These are phyloP conservation scores for Solanum ossicruentum DNA, from an alignment of 257 asterid species.

Conservation along the genomic window DNA sequence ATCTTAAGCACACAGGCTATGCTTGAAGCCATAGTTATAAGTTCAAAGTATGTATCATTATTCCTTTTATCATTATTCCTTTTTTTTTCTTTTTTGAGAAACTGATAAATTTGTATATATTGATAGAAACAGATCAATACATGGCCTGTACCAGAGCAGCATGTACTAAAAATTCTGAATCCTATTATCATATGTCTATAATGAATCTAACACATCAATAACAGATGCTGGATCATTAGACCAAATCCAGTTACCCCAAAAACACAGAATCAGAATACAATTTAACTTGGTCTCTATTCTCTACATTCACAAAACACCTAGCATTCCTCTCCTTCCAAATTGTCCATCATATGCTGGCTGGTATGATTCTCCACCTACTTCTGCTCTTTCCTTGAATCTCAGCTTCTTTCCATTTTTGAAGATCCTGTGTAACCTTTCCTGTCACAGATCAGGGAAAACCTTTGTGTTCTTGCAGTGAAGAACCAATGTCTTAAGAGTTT, in stretches of 20 bases:
- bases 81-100: not conserved
- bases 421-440: not conserved
- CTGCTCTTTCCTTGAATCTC: not conserved
- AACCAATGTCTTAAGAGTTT: not conserved
- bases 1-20: not conserved
- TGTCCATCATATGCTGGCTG: not conserved
- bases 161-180: not conserved
- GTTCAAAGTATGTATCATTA: not conserved
- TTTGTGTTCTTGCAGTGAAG: not conserved
- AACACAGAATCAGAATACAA: not conserved
- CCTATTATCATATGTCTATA: not conserved
- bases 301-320: not conserved
- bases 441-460: not conserved
- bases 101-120: not conserved
- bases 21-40: not conserved
- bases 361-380: not conserved
- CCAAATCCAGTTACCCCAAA: not conserved
- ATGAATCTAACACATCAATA: not conserved
- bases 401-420: not conserved
- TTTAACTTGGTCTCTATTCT: not conserved
- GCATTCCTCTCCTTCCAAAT: not conserved
- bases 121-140: not conserved
- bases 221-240: not conserved
- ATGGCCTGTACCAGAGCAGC: not conserved
- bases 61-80: too few species aligned